Conservation (phyloP, 257 asterid genomes). For the Fraxinus americana region DNA sequence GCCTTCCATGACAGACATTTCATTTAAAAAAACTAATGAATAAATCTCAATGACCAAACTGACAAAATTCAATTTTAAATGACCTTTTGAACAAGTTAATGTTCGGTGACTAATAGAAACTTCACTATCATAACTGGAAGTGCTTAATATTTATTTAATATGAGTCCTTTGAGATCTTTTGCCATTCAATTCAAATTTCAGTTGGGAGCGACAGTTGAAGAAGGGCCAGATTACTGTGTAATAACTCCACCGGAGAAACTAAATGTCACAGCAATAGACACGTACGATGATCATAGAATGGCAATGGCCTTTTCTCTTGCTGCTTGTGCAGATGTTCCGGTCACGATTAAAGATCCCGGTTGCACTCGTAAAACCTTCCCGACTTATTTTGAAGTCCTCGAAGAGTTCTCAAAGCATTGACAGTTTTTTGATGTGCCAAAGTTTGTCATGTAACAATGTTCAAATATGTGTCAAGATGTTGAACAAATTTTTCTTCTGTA, state of each 20-base stretch:
- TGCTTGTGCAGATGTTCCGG: conserved; percentile 92
- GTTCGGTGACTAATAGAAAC: background rate
- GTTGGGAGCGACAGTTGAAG: conserved; percentile 98
- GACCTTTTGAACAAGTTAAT: background rate
- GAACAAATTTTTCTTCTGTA: conserved; percentile 28
- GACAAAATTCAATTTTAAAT: background rate
- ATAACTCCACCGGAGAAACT: conserved; percentile 94
- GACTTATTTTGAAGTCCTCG: conserved; percentile 74
- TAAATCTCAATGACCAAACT: background rate
- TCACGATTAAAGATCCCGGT: conserved; percentile 84
- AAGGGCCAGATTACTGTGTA: conserved; percentile 90
- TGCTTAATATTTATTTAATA: background rate
- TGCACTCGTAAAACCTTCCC: conserved; percentile 99
- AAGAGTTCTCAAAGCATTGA: conserved; percentile 60
- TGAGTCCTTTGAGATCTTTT: background rate
- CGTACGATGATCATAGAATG: conserved; percentile 95
- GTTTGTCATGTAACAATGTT: conserved; percentile 19
- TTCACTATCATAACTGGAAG: background rate
- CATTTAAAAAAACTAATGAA: no score
- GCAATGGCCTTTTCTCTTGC: conserved; percentile 99
- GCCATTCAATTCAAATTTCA: conserved; percentile 31
- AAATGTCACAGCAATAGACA: conserved; percentile 76
- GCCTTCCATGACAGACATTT: background rate
- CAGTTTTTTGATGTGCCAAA: background rate
- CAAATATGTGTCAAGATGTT: conserved; percentile 21